These are phyloP conservation scores for Cercospora janseana DNA, from an alignment of 2,329 filamentous ascomycete species.

Conservation along the genomic window DNA sequence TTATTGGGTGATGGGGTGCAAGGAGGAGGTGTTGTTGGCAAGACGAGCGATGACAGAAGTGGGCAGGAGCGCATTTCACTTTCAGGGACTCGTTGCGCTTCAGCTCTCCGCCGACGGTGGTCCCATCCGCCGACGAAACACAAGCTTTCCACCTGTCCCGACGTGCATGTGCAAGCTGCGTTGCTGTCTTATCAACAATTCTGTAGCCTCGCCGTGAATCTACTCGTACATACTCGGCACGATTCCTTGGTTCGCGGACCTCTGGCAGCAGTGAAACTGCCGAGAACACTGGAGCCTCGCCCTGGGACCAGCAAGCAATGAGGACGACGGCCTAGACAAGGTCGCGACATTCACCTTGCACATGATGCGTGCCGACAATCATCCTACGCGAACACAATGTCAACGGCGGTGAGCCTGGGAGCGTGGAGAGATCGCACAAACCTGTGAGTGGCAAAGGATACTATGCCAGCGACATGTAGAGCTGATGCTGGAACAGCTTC, in stretches of 20 bases:
- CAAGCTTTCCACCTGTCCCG: slow-evolving; percentile 3
- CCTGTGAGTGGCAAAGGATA: slow-evolving; percentile 60
- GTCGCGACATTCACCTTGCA: not conserved
- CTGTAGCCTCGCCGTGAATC: not conserved
- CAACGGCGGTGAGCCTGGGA: slow-evolving; percentile 40
- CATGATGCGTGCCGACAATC: slow-evolving; percentile 19
- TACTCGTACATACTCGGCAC: too few relatives aligned
- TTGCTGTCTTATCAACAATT: slow-evolving; percentile 4
- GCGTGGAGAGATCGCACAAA: slow-evolving; percentile 96
- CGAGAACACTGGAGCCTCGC: too few relatives aligned
- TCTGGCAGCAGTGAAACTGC: too few relatives aligned
- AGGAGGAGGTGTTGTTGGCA: slow-evolving; percentile 11
- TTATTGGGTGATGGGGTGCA: slow-evolving; percentile 5
- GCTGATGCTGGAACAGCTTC: slow-evolving; percentile 59
- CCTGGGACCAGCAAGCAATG: not conserved
- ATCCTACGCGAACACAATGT: slow-evolving; percentile 19
- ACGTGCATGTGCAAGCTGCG: slow-evolving; percentile 8
- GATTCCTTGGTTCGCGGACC: too few relatives aligned
- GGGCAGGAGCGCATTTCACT: slow-evolving; percentile 9
- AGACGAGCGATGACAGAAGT: slow-evolving; percentile 6
- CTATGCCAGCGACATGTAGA: not conserved
- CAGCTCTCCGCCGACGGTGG: slow-evolving; percentile 11
- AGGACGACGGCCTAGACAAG: slow-evolving; percentile 8
- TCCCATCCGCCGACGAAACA: slow-evolving; percentile 7
- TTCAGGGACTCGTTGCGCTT: slow-evolving; percentile 1